These are phyloP conservation scores for Hyphopichia burtonii DNA, from an alignment of 1,139 yeast genomes.

Conservation along the genomic window DNA sequence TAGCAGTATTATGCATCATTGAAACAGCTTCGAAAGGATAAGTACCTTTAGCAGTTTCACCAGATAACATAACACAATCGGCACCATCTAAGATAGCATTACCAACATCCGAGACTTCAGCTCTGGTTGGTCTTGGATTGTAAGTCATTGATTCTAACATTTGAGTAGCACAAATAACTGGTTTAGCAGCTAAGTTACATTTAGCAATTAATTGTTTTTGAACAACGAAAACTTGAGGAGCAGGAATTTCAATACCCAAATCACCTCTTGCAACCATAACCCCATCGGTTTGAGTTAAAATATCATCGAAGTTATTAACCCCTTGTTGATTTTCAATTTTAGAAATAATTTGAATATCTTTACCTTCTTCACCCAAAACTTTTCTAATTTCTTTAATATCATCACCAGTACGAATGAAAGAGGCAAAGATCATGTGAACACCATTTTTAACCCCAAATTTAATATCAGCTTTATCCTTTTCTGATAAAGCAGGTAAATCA, in stretches of 20 bases:
- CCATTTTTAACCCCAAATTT: constrained; percentile 93
- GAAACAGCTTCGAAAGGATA: constrained; percentile 97
- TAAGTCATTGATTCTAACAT: constrained; percentile 99
- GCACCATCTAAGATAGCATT: constrained; percentile 99
- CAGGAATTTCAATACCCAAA: constrained; percentile 98
- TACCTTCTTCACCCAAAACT: constrained; percentile 96
- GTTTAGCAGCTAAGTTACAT: constrained; percentile 99
- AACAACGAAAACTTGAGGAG: constrained; percentile 97
- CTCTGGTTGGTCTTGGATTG: constrained; percentile 99
- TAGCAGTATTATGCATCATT: constrained; percentile 97
- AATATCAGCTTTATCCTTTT: constrained; percentile 91
- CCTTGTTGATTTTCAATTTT: constrained; percentile 99
- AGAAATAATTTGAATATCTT: constrained; percentile 90
- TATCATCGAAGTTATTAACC: constrained; percentile 98
- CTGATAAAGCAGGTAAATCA: constrained; percentile 96
- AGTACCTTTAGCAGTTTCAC: constrained; percentile 99
- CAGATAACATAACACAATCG: constrained; percentile 99
- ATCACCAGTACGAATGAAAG: constrained; percentile 92
- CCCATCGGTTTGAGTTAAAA: constrained; percentile 93
- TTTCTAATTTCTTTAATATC: constrained; percentile 89
- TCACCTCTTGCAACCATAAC: constrained; percentile 99
- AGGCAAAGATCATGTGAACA: constrained; percentile 98
- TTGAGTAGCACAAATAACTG: constrained; percentile 99
- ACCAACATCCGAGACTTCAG: constrained; percentile 99
- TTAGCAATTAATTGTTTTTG: constrained; percentile 99